Percentiles rank a stretch among this genome's conserved stretches.
These are phyloP conservation scores for Aureobasidium lini DNA, from an alignment of 2,329 filamentous ascomycete genomes.

Conservation along the genomic window DNA sequence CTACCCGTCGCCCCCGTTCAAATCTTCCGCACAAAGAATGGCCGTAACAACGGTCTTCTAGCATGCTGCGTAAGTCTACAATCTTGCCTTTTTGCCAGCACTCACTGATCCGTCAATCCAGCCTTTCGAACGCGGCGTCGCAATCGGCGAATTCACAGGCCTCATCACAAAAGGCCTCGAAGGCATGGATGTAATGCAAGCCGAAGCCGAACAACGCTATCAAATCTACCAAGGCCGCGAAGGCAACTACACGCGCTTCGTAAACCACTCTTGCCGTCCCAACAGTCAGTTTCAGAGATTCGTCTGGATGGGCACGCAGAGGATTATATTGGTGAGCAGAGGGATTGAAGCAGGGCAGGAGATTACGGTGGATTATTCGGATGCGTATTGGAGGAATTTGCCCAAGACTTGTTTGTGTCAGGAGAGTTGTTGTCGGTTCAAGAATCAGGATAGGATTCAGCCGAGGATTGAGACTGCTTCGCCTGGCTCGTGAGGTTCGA, in stretches of 20 bases:
- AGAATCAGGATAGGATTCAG: background rate
- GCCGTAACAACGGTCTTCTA: constrained; percentile 48
- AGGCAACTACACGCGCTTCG: constrained; percentile 52
- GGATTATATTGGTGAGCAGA: constrained; percentile 49
- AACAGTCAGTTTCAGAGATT: constrained; percentile 52
- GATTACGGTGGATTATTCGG: constrained; percentile 52
- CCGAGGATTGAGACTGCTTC: background rate
- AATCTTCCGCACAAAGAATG: constrained; percentile 45
- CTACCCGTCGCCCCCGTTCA: constrained; percentile 40
- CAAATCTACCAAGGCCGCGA: constrained; percentile 52
- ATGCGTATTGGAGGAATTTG: constrained; percentile 50
- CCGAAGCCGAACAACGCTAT: constrained; percentile 33
- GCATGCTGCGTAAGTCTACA: constrained; percentile 28
- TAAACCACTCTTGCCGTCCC: constrained; percentile 52
- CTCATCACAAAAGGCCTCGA: constrained; percentile 46
- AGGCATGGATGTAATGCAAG: constrained; percentile 49
- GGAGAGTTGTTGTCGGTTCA: constrained; percentile 43
- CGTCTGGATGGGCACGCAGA: constrained; percentile 49
- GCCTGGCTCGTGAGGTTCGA: background rate
- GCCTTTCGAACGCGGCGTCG: constrained; percentile 45
- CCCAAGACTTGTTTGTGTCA: constrained; percentile 50
- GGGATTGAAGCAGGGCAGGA: constrained; percentile 47
- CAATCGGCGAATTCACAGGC: constrained; percentile 50
- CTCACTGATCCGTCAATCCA: background rate
- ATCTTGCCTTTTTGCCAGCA: too few relatives aligned